Evolutionary conservation across 169 alveolate species (phyloP).

Genomic region (Cystoisospora suis): DNA sequence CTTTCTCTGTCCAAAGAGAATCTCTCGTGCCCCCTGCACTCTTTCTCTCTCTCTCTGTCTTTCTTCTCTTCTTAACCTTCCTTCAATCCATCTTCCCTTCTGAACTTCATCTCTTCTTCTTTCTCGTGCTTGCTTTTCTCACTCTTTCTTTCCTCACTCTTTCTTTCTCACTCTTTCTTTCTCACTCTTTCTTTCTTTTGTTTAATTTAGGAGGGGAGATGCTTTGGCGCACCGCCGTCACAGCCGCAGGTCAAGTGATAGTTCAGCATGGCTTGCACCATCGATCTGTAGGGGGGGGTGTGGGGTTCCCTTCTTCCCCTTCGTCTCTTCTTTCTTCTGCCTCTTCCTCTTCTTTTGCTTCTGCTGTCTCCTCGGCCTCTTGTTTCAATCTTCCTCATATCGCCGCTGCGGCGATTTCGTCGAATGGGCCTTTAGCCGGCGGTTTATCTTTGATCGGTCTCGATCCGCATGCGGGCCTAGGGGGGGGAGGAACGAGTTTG

Average conservation of each 20-base stretch:
- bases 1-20: background rate
- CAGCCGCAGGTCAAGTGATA: slow-evolving; percentile 50
- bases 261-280: background rate
- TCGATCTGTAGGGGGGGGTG: background rate
- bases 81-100: background rate
- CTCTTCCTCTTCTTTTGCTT: slow-evolving; percentile 20
- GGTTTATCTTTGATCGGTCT: background rate
- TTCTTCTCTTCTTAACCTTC: background rate
- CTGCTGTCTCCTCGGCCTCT: slow-evolving; percentile 1
- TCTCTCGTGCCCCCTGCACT: background rate
- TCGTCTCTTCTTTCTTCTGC: background rate
- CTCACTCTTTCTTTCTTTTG: background rate
- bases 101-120: background rate
- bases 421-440: background rate
- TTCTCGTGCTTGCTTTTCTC: background rate
- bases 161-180: background rate
- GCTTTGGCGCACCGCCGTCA: slow-evolving; percentile 57
- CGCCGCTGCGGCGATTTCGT: background rate
- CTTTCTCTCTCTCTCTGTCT: background rate
- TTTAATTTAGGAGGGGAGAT: slow-evolving; percentile 41
- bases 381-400: background rate
- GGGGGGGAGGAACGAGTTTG: background rate
- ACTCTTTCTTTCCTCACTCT: background rate
- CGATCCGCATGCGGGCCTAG: background rate
- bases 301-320: background rate